Percentiles rank a stretch among this genome's conserved stretches.
phyloP scores from a whole-genome alignment of 2,329 filamentous ascomycete species.

The Lasiodiplodia theobromae region DNA sequence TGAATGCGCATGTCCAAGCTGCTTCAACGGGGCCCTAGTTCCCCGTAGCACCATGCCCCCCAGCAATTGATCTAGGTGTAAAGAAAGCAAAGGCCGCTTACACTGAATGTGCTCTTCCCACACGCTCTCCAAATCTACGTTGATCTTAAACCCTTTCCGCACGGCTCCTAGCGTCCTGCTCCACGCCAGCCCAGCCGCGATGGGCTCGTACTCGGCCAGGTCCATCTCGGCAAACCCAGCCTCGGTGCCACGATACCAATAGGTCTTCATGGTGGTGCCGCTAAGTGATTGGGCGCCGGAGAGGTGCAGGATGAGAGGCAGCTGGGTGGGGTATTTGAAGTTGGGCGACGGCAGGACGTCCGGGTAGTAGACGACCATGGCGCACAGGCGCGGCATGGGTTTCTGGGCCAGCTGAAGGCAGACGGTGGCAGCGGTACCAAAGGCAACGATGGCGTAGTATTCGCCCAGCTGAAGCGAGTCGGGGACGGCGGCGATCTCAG shows the following conservation, averaged over 20 bases:
- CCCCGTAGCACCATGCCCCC: not conserved
- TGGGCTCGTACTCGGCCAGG: slow-evolving; percentile 47
- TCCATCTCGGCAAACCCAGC: slow-evolving; percentile 53
- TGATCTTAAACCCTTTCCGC: slow-evolving; percentile 46
- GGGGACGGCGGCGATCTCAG: slow-evolving; percentile 45
- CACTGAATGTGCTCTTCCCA: slow-evolving; percentile 43
- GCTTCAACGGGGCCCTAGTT: not conserved
- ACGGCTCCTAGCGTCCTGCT: slow-evolving; percentile 50
- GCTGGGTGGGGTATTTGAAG: slow-evolving; percentile 46
- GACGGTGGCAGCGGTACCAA: slow-evolving; percentile 49
- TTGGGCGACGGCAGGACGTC: slow-evolving; percentile 46
- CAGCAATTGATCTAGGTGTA: not conserved
- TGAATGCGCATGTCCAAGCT: not conserved
- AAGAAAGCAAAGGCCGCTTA: slow-evolving; percentile 24
- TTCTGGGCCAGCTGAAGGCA: slow-evolving; percentile 51
- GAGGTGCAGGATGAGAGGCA: slow-evolving; percentile 51
- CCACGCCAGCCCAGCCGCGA: slow-evolving; percentile 52
- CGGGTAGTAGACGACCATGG: slow-evolving; percentile 54
- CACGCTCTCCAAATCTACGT: slow-evolving; percentile 44
- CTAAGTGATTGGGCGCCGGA: slow-evolving; percentile 46
- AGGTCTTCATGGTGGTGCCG: slow-evolving; percentile 47
- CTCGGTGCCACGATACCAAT: slow-evolving; percentile 47
- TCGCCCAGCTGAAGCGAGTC: slow-evolving; percentile 49
- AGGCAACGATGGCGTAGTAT: slow-evolving; percentile 47
- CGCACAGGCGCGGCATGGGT: slow-evolving; percentile 49